Base-by-base conservation (phyloP, 1,139 yeast species). In the Diutina pseudorugosa region DNA sequence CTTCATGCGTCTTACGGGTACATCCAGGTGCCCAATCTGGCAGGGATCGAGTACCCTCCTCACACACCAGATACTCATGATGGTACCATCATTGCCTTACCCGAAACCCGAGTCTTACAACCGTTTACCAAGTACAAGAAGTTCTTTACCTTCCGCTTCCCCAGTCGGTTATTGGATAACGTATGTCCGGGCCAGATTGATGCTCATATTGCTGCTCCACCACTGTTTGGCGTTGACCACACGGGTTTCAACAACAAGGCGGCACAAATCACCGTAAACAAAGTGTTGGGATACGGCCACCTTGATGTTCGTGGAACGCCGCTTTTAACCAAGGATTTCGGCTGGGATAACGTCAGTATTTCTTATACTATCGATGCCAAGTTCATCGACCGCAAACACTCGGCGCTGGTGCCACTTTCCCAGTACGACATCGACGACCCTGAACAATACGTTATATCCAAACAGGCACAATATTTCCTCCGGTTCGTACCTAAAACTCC, bases 111-210 rank as follows among this genome's bases (percentile, higher is more conserved):
- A 57, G 61, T 75, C 0, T 65, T 84, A 40, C 65, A 66, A 53
- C 85, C 89, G 0, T 65, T 74, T 18, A 64, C 64, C 1, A 75
- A 69, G 57, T 80, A 82, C 61, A 83, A 83, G 60, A 83, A 83
- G 61, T 77, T 73, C 59, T 83, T 84, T 63, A 75, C 80, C 27
- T 83, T 84, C 64, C 80, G 75, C 61, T 74, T 84, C 54, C 91
- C 90, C 0, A 68, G 70, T 42, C 74, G 72, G 54, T 65, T 82
- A 48, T 65, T 84, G 45, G 90, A 83, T 59, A 75, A 74, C 41
- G 66, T 74, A 2, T 83, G 90, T 61, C 70, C 75, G 23, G 80
- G 81, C 57, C 75, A 77, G 44, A 66, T 75, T 16, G 66, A 74
- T 41, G 68, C 77, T 1, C 90, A 83, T 62, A 70, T 77, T 44